Evolutionary conservation across 306 rosid species (phyloP), one percentile per base, ranked within the genome.

Genomic region (Crotalaria pallida): DNA sequence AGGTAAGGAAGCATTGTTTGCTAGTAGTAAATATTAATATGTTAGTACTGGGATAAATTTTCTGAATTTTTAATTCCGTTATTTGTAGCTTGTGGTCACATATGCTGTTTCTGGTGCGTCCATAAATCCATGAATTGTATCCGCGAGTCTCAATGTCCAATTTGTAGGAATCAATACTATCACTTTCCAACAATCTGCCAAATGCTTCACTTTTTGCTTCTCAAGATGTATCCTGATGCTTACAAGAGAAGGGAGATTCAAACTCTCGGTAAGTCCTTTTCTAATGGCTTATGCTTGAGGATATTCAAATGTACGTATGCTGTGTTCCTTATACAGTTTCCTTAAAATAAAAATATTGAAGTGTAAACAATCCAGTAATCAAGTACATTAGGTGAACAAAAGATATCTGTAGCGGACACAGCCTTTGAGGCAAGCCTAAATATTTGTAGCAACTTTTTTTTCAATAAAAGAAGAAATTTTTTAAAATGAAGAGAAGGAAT

Each of bases 21-120:
- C 62, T 21, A 12, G 34, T 47, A 48, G 70, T 68, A 31, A 3
- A 21, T 41, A 52, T 65, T n/a, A 69, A 36, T 38, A 15, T 48
- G 55, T 11, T 55, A 27, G 63, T 23, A 12, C 21, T 26, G 29
- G 2, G 29, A 26, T 26, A 26, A 43, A 41, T 27, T 63, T 27
- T 52, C 5, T 49, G 72, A 38, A 3, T 8, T 72, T 56, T 61
- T 26, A 2, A 18, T 7, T 16, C 23, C 40, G 34, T 19, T 57
- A 6, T 77, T 75, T 76, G 77, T 96, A 92, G 98, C 89, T 49
- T 90, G 98, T 79, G 96, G 96, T 56, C 98, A 92, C 29, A 19
- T 89, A 69, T 82, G 88, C 27, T 92, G 98, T 71, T 89, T 92
- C 78, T 92, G 98, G 98, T 92, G 98, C 72, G 98, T 86, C 74